Percentiles rank a stretch among this genome's conserved stretches.
phyloP scores from a whole-genome alignment of 177 flowering plant species.

The Vitis hybrid region DNA sequence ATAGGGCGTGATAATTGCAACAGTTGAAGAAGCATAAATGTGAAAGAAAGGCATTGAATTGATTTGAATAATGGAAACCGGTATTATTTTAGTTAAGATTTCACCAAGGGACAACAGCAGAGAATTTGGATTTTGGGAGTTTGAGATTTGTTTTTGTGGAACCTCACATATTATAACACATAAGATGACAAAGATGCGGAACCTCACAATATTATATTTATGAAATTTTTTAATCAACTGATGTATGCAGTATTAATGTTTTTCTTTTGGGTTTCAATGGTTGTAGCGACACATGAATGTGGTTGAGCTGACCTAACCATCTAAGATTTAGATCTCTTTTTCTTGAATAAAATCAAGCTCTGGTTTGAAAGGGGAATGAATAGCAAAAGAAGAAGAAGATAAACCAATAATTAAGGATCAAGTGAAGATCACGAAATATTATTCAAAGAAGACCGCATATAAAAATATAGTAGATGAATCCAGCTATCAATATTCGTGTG shows the following conservation, averaged over 20 bases:
- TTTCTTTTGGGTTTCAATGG: constrained; percentile 10
- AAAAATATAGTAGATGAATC: too few species aligned
- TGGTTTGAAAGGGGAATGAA: too few species aligned
- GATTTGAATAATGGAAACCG: not conserved
- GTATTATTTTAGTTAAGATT: constrained; percentile 9
- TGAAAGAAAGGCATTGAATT: not conserved
- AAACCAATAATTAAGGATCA: too few species aligned
- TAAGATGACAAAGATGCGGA: not conserved
- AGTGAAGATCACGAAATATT: too few species aligned
- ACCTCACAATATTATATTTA: not conserved
- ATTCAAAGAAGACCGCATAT: too few species aligned
- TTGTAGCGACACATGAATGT: constrained; percentile 25
- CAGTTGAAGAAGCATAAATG: not conserved
- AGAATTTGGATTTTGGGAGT: constrained; percentile 11
- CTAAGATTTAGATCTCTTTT: not conserved
- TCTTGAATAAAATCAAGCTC: not conserved
- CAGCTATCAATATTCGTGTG: too few species aligned
- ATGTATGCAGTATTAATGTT: not conserved
- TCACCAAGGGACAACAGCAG: constrained; percentile 16
- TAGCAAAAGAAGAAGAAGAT: too few species aligned
- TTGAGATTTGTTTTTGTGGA: constrained; percentile 11
- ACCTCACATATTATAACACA: not conserved
- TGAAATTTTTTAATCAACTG: not conserved
- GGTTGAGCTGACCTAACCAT: constrained; percentile 26
- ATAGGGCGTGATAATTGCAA: too few species aligned